Conservation (phyloP, 2,329 filamentous ascomycete species). For the Alternaria dauci region DNA sequence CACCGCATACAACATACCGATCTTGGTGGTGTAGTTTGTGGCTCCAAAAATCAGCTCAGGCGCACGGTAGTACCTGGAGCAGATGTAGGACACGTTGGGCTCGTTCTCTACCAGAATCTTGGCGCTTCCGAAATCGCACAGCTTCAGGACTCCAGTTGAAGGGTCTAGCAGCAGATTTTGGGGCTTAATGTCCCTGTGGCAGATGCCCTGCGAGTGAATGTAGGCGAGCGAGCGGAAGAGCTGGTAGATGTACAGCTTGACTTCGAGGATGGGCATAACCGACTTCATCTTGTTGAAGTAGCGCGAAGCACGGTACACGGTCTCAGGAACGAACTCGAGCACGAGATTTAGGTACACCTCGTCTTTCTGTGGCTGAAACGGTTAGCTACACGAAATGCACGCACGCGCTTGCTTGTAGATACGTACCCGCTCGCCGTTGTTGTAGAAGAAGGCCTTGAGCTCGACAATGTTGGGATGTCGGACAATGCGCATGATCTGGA, state of each 20-base stretch:
- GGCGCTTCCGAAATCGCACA: slow-evolving; percentile 98
- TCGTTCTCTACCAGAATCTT: slow-evolving; percentile 99
- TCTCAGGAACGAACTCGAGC: slow-evolving; percentile 97
- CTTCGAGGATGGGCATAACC: slow-evolving; percentile 97
- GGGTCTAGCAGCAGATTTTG: slow-evolving; percentile 97
- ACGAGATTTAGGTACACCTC: slow-evolving; percentile 99
- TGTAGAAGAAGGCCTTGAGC: slow-evolving; percentile 99
- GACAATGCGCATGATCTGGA: slow-evolving; percentile 99
- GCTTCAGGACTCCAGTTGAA: slow-evolving; percentile 87
- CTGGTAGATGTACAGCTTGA: slow-evolving; percentile 99
- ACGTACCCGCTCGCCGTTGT: slow-evolving; percentile 94
- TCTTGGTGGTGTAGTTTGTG: slow-evolving; percentile 99
- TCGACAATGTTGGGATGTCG: slow-evolving; percentile 99
- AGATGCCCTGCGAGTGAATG: slow-evolving; percentile 99
- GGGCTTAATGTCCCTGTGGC: slow-evolving; percentile 98
- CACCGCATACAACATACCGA: slow-evolving; percentile 72
- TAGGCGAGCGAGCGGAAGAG: slow-evolving; percentile 98
- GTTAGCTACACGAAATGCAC: slow-evolving; percentile 41
- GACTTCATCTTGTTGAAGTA: slow-evolving; percentile 99
- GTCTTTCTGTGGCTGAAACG: slow-evolving; percentile 67
- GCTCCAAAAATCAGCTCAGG: slow-evolving; percentile 98
- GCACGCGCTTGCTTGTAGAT: slow-evolving; percentile 18
- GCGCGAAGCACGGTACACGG: slow-evolving; percentile 94
- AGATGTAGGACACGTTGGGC: slow-evolving; percentile 99
- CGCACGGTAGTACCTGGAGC: slow-evolving; percentile 97